Evolutionary conservation across 345 rosid genomes (phyloP), one percentile per base, ranked within the genome.

Genomic region (Eucalyptus curtisii): DNA sequence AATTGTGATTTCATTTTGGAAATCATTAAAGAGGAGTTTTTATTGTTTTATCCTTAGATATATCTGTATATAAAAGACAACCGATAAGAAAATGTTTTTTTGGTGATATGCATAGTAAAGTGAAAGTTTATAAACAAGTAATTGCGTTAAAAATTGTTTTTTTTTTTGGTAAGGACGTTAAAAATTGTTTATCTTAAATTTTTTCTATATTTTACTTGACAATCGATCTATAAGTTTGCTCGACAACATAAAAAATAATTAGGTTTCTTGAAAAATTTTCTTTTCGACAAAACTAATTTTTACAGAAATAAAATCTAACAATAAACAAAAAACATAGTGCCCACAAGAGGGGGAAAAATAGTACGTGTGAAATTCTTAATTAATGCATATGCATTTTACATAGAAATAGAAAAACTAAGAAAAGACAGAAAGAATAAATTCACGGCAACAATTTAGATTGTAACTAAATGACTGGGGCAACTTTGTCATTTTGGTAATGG

Each of bases 81-180:
- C 7, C 2, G 1, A 25, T 12, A 59, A 27, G 15, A 11, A 59
- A 59, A 59, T 2, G 31, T 13, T 30, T 59, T 27, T 12, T 25
- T 59, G 31, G 7, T 59, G 31, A 2, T 59, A 59, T 59, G 31
- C 66, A 59, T 30, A 27, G 31, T 6, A 59, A 59, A 59, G 8
- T 3, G 31, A 59, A 59, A 27, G 16, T 59, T 27, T 27, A 59
- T 27, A 25, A 25, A 59, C 7, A 57, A 57, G 66, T 57, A 27
- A 57, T 0, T 57, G 64, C 1, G 2, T 57, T 57, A 2, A 10
- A 2, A 57, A 59, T 59, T 10, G 2, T 59, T 59, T 59, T n/a
- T n/a, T n/a, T n/a, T n/a, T n/a, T n/a, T n/a, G n/a, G n/a, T n/a
- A n/a, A n/a, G n/a, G n/a, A n/a, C 1, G 2, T 57, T 57, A 2